Conservation (phyloP, 2,329 filamentous ascomycete species). For the Blastomyces parvus region DNA sequence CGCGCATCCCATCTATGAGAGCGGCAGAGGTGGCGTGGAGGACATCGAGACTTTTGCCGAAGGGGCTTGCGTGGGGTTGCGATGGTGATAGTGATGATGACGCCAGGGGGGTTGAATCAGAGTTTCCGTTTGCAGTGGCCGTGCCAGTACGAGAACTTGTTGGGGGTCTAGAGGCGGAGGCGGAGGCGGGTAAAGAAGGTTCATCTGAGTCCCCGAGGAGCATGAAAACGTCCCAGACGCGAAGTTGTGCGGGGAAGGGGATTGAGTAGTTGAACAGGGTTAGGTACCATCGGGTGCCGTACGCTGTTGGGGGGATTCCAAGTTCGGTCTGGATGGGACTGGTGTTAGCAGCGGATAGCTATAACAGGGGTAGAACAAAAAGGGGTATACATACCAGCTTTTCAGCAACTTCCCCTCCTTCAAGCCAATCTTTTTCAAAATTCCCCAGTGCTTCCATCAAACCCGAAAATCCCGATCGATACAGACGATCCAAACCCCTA, state of each 20-base stretch:
- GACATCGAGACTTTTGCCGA: slow-evolving; percentile 65
- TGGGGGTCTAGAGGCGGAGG: slow-evolving; percentile 14
- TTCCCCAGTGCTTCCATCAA: slow-evolving; percentile 77
- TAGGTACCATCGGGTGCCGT: slow-evolving; percentile 93
- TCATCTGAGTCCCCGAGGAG: slow-evolving; percentile 69
- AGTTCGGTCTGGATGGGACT: slow-evolving; percentile 52
- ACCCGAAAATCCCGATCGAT: slow-evolving; percentile 72
- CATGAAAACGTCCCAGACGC: slow-evolving; percentile 97
- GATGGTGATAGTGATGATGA: slow-evolving; percentile 11
- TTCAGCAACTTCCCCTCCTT: slow-evolving; percentile 62
- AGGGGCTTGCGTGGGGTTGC: slow-evolving; percentile 28
- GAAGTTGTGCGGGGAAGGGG: slow-evolving; percentile 84
- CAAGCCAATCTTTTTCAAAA: slow-evolving; percentile 77
- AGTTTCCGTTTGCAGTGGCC: slow-evolving; percentile 13
- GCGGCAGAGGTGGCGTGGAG: slow-evolving; percentile 84
- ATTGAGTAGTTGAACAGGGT: slow-evolving; percentile 96
- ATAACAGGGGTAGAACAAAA: not conserved
- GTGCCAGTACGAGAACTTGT: slow-evolving; percentile 23
- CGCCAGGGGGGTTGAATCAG: slow-evolving; percentile 13
- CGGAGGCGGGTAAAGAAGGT: slow-evolving; percentile 16
- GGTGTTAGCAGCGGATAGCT: not conserved
- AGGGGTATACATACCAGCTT: slow-evolving; percentile 57
- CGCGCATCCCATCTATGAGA: slow-evolving; percentile 78
- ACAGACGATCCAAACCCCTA: slow-evolving; percentile 75
- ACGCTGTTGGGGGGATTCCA: slow-evolving; percentile 77